These are phyloP conservation scores for Salix suchowensis DNA, from an alignment of 345 rosid species.

Conservation along the genomic window DNA sequence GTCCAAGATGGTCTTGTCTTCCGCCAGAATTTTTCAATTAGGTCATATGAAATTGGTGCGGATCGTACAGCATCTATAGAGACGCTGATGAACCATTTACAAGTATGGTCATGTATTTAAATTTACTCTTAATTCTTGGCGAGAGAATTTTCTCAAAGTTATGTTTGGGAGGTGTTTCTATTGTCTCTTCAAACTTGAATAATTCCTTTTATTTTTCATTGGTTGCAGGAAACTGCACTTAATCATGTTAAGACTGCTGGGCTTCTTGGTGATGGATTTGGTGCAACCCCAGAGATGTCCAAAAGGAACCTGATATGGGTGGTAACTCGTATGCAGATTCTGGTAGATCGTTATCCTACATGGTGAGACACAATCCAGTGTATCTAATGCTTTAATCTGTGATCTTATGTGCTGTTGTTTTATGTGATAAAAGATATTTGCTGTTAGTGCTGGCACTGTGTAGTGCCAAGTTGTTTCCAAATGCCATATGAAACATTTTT, in stretches of 20 bases:
- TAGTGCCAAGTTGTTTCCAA: not conserved
- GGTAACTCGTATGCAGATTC: slow-evolving; percentile 84
- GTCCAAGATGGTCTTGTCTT: slow-evolving; percentile 89
- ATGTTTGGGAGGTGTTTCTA: not conserved
- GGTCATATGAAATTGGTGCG: slow-evolving; percentile 98
- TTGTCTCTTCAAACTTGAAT: not conserved
- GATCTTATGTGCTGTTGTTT: not conserved
- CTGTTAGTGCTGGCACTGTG: not conserved
- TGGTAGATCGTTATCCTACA: slow-evolving; percentile 89
- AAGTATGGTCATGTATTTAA: slow-evolving; percentile 38
- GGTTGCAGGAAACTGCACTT: slow-evolving; percentile 84
- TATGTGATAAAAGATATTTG: not conserved
- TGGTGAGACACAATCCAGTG: slow-evolving; percentile 49
- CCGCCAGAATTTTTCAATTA: slow-evolving; percentile 78
- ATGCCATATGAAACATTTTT: not conserved
- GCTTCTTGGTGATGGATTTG: slow-evolving; percentile 89
- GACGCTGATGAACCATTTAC: slow-evolving; percentile 93
- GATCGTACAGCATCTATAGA: slow-evolving; percentile 97
- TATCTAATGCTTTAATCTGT: not conserved
- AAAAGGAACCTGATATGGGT: slow-evolving; percentile 96
- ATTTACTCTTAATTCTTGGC: not conserved
- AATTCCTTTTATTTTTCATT: slow-evolving; percentile 1
- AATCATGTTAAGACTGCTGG: slow-evolving; percentile 88
- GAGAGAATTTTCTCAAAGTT: not conserved
- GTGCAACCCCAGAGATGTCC: slow-evolving; percentile 92